Percentiles rank a stretch among this genome's conserved stretches.
These are phyloP conservation scores for Niveomyces coronatus DNA, from an alignment of 2,329 filamentous ascomycete species.

Conservation along the genomic window DNA sequence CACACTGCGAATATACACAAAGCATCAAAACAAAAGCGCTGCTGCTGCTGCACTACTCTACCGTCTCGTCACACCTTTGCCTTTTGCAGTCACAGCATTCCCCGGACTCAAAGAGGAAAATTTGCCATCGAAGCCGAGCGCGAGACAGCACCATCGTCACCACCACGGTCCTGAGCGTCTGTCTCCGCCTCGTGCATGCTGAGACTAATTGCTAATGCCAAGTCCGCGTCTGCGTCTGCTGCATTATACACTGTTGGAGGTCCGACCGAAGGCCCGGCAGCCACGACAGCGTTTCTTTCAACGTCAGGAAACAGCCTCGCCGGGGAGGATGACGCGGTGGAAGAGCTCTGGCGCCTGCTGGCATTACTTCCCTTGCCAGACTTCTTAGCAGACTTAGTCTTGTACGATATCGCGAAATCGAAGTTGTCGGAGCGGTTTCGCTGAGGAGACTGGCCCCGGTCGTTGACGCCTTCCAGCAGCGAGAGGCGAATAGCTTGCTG, in stretches of 20 bases:
- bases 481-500: slow-evolving; percentile 54
- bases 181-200: slow-evolving; percentile 46
- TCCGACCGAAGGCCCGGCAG: slow-evolving; percentile 12
- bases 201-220: slow-evolving; percentile 49
- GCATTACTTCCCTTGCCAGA: slow-evolving; percentile 22
- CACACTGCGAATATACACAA: too few relatives aligned
- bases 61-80: slow-evolving; percentile 25
- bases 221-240: slow-evolving; percentile 38
- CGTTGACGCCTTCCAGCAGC: slow-evolving; percentile 44
- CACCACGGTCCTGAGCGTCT: background rate
- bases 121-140: too few relatives aligned
- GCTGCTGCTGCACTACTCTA: slow-evolving; percentile 11
- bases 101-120: too few relatives aligned
- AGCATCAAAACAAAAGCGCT: too few relatives aligned
- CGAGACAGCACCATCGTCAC: too few relatives aligned
- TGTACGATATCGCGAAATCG: slow-evolving; percentile 35
- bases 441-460: slow-evolving; percentile 33
- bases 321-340: slow-evolving; percentile 16
- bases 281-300: slow-evolving; percentile 21
- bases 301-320: slow-evolving; percentile 20
- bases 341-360: slow-evolving; percentile 23
- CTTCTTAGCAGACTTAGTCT: slow-evolving; percentile 34
- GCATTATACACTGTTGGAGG: background rate
- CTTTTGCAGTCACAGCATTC: slow-evolving; percentile 39
- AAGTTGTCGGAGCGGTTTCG: slow-evolving; percentile 35